Percentiles rank a stretch among this genome's conserved stretches.
These are phyloP conservation scores for Penicillium sp. DNA, from an alignment of 2,329 filamentous ascomycete genomes.

Conservation along the genomic window DNA sequence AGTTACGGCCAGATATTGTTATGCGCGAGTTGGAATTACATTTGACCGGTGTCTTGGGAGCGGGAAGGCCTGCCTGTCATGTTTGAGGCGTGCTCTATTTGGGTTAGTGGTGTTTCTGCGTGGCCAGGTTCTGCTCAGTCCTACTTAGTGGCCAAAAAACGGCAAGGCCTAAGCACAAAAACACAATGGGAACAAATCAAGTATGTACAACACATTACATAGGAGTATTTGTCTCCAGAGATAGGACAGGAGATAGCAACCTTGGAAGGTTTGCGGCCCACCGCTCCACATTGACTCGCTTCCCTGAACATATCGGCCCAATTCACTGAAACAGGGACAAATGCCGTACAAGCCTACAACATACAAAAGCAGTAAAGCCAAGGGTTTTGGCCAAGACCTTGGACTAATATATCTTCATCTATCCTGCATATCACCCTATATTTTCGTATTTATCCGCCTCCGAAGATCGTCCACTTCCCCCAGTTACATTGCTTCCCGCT, in stretches of 20 bases:
- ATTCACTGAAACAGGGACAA: neutral
- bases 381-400: neutral
- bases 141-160: no score
- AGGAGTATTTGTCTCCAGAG: conserved; percentile 18
- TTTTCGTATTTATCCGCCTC: neutral
- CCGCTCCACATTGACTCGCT: conserved; percentile 14
- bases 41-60: no score
- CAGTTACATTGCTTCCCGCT: neutral
- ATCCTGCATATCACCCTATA: neutral
- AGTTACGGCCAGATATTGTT: no score
- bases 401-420: neutral
- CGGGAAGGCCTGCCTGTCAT: no score
- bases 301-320: neutral
- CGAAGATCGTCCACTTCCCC: conserved; percentile 7
- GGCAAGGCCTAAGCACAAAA: no score
- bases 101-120: no score
- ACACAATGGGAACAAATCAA: no score
- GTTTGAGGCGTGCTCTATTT: no score
- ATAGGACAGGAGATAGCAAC: conserved; percentile 17
- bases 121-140: no score
- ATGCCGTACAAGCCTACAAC: neutral
- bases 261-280: conserved; percentile 7
- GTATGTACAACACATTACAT: neutral
- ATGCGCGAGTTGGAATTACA: no score
- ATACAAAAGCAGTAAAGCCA: neutral